Base-by-base conservation (phyloP, 306 rosid genomes). In the Mucuna pruriens region DNA sequence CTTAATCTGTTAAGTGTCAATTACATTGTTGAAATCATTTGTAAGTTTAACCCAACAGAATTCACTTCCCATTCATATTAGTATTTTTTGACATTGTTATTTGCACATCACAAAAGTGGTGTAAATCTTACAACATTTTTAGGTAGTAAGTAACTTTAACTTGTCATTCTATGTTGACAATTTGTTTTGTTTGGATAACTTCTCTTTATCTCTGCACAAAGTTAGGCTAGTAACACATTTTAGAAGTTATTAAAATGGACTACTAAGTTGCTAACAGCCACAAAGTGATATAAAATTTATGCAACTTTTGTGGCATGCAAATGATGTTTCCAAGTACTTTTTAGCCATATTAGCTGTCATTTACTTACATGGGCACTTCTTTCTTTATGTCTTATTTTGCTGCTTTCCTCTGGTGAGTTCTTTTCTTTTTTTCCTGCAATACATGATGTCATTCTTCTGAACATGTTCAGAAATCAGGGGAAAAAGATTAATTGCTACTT, bases 21-120 rank as follows among this genome's bases (percentile, higher is more conserved):
- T 68, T 79, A 4, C 64, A 66, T 19, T 44, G 31, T 66, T 65
- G 69, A 65, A 58, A 44, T 33, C 44, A 19, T 23, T 34, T 45
- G 17, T 9, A 11, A 51, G 70, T 75, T 40, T 57, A 52, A 54
- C 45, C 8, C 76, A 13, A 23, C 5, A 5, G 33, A 51, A 40
- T 29, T 57, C n/a, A 46, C 65, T 58, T 71, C 63, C 71, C 57
- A 1, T 63, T 77, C 19, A 4, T 22, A 66, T 78, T 19, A 11
- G 22, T 39, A 34, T 38, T 66, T 12, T 12, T 54, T 74, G 52
- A 38, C 22, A 11, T 36, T 54, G 38, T 38, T 55, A 20, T 52
- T 40, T 33, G 54, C 26, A 39, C 26, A 13, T 31, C 54, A 15
- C 52, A 36, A 33, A 74, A 33, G 51, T 52, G 20, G 34, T 4